These are phyloP conservation scores for Pyrus pyrifolia DNA, from an alignment of 306 rosid genomes.

Conservation along the genomic window DNA sequence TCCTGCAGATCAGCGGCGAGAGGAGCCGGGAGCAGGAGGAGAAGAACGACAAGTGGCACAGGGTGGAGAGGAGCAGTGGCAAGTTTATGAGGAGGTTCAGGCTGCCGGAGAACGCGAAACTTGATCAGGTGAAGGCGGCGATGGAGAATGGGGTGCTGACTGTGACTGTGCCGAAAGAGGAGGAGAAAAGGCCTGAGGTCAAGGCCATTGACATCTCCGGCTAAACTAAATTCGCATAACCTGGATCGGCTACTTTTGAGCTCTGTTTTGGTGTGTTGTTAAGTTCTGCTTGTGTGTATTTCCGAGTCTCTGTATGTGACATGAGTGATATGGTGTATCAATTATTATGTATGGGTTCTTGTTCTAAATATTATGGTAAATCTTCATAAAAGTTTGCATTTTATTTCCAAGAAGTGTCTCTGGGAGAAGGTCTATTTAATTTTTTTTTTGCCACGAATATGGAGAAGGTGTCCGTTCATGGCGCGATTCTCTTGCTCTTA, in stretches of 20 bases:
- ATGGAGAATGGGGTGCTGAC: slow-evolving; percentile 31
- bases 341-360: not conserved
- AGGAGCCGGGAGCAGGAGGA: slow-evolving; percentile 26
- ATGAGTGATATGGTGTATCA: not conserved
- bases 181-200: slow-evolving; percentile 14
- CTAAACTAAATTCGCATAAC: not conserved
- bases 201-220: slow-evolving; percentile 28
- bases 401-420: no score
- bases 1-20: slow-evolving; percentile 31
- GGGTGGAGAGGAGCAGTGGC: slow-evolving; percentile 27
- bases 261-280: not conserved
- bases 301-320: not conserved
- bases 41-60: slow-evolving; percentile 34
- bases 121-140: slow-evolving; percentile 15
- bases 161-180: slow-evolving; percentile 20
- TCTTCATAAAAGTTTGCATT: not conserved
- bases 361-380: not conserved
- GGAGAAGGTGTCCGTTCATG: no score
- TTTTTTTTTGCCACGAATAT: no score
- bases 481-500: no score
- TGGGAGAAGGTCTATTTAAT: no score
- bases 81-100: slow-evolving; percentile 29
- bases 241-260: not conserved
- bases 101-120: slow-evolving; percentile 27
- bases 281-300: not conserved